Percentiles rank a stretch among this genome's conserved stretches.
Evolutionary conservation across 169 alveolate genomes (phyloP).

Genomic region (Plasmodium berghei): DNA sequence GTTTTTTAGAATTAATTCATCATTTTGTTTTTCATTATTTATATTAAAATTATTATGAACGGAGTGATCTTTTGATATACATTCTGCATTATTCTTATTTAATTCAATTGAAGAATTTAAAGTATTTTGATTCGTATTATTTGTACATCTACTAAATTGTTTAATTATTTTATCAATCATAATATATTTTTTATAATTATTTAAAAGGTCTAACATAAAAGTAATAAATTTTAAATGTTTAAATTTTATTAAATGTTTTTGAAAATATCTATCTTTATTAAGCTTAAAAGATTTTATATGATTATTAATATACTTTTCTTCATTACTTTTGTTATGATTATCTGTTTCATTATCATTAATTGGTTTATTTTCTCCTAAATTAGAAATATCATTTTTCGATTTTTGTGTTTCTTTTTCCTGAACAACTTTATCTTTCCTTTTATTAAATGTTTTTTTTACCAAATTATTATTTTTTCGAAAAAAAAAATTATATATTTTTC

Average conservation of each 20-base stretch:
- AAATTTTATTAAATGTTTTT: not conserved
- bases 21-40: not conserved
- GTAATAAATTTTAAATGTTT: constrained; percentile 2
- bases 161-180: not conserved
- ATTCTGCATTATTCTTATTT: too few species aligned
- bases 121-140: not conserved
- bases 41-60: not conserved
- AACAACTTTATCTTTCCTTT: too few species aligned
- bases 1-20: not conserved
- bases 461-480: too few species aligned
- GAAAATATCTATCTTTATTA: not conserved
- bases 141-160: not conserved
- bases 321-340: not conserved
- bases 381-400: not conserved
- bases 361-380: too few species aligned
- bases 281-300: not conserved
- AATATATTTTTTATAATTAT: not conserved
- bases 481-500: too few species aligned
- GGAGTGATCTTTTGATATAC: not conserved
- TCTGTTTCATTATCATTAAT: not conserved
- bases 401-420: too few species aligned
- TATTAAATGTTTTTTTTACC: too few species aligned
- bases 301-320: not conserved
- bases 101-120: too few species aligned
- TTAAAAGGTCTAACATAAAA: not conserved